Percentiles rank a stretch among this genome's conserved stretches.
These are phyloP conservation scores for Monosporozyma aquatica DNA, from an alignment of 805 yeast species.

Conservation along the genomic window DNA sequence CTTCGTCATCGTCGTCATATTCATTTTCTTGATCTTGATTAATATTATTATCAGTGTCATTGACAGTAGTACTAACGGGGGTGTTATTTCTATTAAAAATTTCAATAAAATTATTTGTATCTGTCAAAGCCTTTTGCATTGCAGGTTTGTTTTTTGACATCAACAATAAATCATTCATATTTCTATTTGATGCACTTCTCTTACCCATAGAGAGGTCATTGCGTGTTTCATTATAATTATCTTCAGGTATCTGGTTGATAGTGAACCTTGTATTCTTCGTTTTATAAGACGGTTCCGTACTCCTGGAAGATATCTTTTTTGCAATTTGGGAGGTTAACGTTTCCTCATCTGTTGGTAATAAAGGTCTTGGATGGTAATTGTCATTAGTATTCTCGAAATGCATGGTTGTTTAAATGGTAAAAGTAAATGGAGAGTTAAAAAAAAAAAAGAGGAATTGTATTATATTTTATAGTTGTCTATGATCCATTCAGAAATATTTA, in stretches of 20 bases:
- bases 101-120: slow-evolving; percentile 26
- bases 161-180: slow-evolving; percentile 11
- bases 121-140: slow-evolving; percentile 24
- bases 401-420: neutral
- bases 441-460: no score
- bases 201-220: neutral
- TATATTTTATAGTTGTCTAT: no score
- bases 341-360: slow-evolving; percentile 25
- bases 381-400: neutral
- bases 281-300: neutral
- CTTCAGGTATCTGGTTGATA: neutral
- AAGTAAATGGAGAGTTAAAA: neutral
- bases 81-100: slow-evolving; percentile 9
- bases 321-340: slow-evolving; percentile 1
- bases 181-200: slow-evolving; percentile 21
- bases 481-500: no score
- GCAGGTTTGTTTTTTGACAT: slow-evolving; percentile 8
- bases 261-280: neutral
- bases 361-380: slow-evolving; percentile 15
- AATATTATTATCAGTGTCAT: neutral
- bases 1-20: slow-evolving; percentile 3
- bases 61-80: neutral
- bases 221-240: neutral
- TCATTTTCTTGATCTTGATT: neutral
- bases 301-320: neutral